Conservation (phyloP, 192 early-diverging fungal species). For the Coemansia sp. region DNA sequence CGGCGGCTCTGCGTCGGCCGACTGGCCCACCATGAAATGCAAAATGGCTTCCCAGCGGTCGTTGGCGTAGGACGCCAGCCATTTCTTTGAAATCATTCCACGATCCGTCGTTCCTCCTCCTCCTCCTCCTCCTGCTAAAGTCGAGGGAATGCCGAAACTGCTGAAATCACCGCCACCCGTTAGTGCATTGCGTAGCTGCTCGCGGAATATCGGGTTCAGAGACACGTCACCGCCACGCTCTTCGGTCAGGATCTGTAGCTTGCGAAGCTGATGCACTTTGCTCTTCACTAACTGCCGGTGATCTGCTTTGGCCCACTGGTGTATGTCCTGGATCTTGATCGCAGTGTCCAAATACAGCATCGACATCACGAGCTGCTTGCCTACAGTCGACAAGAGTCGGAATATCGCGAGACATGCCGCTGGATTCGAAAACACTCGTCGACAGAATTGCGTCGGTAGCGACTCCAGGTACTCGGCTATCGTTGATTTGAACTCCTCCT, state of each 20-base stretch:
- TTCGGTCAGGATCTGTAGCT: constrained; percentile 72
- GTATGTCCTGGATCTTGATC: constrained; percentile 65
- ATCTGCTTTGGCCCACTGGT: constrained; percentile 60
- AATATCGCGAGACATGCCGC: constrained; percentile 94
- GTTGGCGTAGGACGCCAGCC: constrained; percentile 79
- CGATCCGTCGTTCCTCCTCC: too few relatives aligned
- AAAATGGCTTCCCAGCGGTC: constrained; percentile 91
- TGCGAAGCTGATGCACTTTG: constrained; percentile 69
- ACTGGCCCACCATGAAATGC: constrained; percentile 92
- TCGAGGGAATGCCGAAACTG: constrained; percentile 79
- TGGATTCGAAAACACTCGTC: constrained; percentile 83
- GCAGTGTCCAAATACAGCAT: constrained; percentile 76
- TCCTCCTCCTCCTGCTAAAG: too few relatives aligned
- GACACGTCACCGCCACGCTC: constrained; percentile 48
- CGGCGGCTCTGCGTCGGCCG: constrained; percentile 60
- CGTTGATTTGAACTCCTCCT: constrained; percentile 68
- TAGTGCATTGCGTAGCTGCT: constrained; percentile 70
- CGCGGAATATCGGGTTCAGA: constrained; percentile 70
- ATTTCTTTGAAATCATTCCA: constrained; percentile 63
- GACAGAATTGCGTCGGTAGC: constrained; percentile 74
- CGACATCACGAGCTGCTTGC: constrained; percentile 89
- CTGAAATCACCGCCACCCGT: constrained; percentile 81
- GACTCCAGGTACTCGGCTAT: constrained; percentile 82
- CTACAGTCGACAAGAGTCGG: constrained; percentile 82
- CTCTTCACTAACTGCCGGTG: constrained; percentile 61